Evolutionary conservation across 1,284 basidiomycete species (phyloP), one percentile per base, ranked within the genome.

Genomic region (Laetiporus sulphureus): DNA sequence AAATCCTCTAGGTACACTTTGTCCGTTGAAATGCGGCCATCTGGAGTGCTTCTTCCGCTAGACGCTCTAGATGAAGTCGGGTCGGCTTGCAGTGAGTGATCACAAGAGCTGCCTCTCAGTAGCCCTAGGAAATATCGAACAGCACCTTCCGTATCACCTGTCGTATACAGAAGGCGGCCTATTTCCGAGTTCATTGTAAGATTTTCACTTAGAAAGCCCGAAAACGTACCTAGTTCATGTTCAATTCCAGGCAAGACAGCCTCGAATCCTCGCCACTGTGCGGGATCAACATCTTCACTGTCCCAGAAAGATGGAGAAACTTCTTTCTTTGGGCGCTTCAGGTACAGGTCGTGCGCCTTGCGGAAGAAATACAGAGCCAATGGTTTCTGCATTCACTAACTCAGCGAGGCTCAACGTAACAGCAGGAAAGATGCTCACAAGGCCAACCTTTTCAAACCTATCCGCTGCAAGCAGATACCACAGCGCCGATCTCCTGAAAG

Each of bases 241-340:
- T 89, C 83, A 34, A 90, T 81, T 8, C 80, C 80, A 25, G 82
- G 72, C 41, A 79, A 63, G 32, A 88, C 74, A 22, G 72, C 72
- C 39, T 80, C 75, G 51, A 84, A 77, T 6, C 73, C 73, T 38
- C 63, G 51, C 45, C 56, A 60, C 10, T 62, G 58, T 7, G 54
- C 57, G 4, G 67, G 56, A 19, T 64, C 63, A 35, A 65, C 62
- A 11, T 71, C 75, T 58, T 86, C 81, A 4, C 82, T 73, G 25
- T 81, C 76, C 79, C 83, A 87, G 58, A 88, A 88, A 12, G 80
- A 82, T 1, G 83, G 83, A 0, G 87, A 90, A 11, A 90, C 57
- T 16, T 62, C 61, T 53, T 83, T 84, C 27, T 61, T 55, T 0
- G 72, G 68, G 24, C 62, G 66, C 11, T 61, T 53, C 23, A 62